Evolutionary conservation across 2,329 filamentous ascomycete species (phyloP).

Genomic region (Colletotrichum higginsianum): DNA sequence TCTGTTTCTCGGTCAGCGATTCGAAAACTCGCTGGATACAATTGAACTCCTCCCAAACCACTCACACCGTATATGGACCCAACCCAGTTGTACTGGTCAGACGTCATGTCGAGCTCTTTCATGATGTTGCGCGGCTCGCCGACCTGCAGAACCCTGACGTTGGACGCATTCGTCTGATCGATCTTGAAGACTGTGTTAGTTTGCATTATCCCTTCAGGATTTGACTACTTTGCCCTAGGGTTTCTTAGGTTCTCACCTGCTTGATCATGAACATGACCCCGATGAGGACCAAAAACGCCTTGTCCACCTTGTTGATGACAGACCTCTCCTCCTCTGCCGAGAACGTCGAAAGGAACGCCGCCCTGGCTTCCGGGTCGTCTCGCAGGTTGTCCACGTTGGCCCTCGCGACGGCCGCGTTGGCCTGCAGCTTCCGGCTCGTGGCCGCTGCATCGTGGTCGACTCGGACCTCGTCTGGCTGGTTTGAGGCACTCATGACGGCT

Average conservation of each 20-base stretch:
- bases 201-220: neutral
- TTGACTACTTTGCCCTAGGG: conserved; percentile 1
- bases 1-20: conserved; percentile 43
- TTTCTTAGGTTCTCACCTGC: conserved; percentile 46
- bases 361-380: conserved; percentile 45
- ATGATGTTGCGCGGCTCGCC: conserved; percentile 54
- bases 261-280: conserved; percentile 60
- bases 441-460: conserved; percentile 18
- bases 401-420: conserved; percentile 9
- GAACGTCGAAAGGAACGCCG: conserved; percentile 55
- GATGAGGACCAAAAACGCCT: conserved; percentile 55
- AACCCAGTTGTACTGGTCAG: conserved; percentile 34
- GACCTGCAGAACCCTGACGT: conserved; percentile 59
- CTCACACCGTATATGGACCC: conserved; percentile 30
- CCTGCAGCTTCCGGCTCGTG: conserved; percentile 26
- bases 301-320: conserved; percentile 58
- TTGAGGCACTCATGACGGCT: neutral
- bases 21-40: no score
- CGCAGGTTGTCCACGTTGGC: conserved; percentile 17
- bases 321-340: conserved; percentile 54
- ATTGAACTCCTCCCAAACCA: neutral
- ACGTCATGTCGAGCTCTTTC: conserved; percentile 29
- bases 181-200: conserved; percentile 43
- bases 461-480: conserved; percentile 5
- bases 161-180: conserved; percentile 57